phyloP scores from a whole-genome alignment of 352 stramenopile species.

The Peronosclerospora sorghi region DNA sequence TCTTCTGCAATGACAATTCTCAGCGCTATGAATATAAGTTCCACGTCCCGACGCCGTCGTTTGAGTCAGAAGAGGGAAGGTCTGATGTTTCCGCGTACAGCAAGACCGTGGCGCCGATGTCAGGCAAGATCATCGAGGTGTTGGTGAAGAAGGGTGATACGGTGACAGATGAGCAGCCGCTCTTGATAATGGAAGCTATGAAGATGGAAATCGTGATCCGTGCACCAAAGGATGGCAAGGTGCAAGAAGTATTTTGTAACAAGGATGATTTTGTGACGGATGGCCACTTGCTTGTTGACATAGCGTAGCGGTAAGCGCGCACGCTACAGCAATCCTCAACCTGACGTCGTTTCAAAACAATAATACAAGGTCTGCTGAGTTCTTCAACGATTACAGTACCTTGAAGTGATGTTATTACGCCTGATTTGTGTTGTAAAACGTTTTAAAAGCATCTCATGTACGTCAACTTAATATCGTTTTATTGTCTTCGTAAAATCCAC shows the following conservation, averaged over 20 bases:
- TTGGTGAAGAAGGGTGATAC: slow-evolving; percentile 77
- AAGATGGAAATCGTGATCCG: slow-evolving; percentile 93
- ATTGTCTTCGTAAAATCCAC: no score
- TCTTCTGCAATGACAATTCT: slow-evolving; percentile 68
- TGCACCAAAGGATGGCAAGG: slow-evolving; percentile 53
- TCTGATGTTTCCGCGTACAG: slow-evolving; percentile 16
- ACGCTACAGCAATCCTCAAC: no score
- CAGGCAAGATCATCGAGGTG: slow-evolving; percentile 90
- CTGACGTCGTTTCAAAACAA: no score
- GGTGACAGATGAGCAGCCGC: slow-evolving; percentile 80
- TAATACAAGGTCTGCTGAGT: no score
- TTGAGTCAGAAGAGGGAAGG: slow-evolving; percentile 23
- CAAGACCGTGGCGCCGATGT: slow-evolving; percentile 88
- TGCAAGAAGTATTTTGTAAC: slow-evolving; percentile 61
- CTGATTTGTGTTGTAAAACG: no score
- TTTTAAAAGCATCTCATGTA: no score
- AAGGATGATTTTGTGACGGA: slow-evolving; percentile 70
- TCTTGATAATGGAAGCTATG: slow-evolving; percentile 96
- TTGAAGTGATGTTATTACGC: no score
- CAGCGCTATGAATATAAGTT: slow-evolving; percentile 80
- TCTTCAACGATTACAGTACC: no score
- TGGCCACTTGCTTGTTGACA: slow-evolving; percentile 57
- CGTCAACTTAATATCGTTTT: no score
- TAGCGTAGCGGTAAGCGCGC: slow-evolving; percentile 35
- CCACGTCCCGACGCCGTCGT: slow-evolving; percentile 48